A percentile compares a stretch with the other conserved stretches of the same genome.
Evolutionary conservation across 2,329 filamentous ascomycete species (phyloP).

Genomic region (Xylariaceae sp.): DNA sequence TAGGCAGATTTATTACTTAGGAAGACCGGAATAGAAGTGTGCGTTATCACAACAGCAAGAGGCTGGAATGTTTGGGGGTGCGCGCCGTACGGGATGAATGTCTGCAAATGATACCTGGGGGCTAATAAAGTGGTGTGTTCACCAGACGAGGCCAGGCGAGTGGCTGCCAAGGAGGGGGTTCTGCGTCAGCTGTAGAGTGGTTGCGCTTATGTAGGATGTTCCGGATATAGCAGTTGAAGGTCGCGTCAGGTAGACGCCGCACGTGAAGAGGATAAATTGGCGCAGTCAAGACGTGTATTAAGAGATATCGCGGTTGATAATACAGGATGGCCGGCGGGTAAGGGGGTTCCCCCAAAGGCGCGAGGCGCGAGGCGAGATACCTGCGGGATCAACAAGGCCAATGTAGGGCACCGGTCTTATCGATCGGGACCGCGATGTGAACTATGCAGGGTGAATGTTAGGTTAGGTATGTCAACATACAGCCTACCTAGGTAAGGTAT

Average conservation of each 20-base stretch:
- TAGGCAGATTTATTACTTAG: conserved; percentile 16
- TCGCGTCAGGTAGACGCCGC: conserved; percentile 13
- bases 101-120: conserved; percentile 21
- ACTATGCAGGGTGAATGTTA: not conserved
- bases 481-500: not conserved
- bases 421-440: conserved; percentile 1
- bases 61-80: not conserved
- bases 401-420: not conserved
- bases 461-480: no score
- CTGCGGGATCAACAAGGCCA: conserved; percentile 7
- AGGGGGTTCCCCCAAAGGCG: no score
- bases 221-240: conserved; percentile 22
- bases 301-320: conserved; percentile 19
- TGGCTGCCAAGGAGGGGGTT: conserved; percentile 33
- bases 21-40: not conserved
- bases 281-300: conserved; percentile 15
- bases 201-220: conserved; percentile 29
- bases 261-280: not conserved
- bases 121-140: conserved; percentile 11
- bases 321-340: not conserved
- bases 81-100: conserved; percentile 22
- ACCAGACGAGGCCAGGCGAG: conserved; percentile 30
- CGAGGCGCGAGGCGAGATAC: no score
- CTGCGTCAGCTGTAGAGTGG: conserved; percentile 16
- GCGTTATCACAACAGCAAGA: conserved; percentile 1